Conservation (phyloP, 176 grass and related monocot species). For the Oryza glaberrima region DNA sequence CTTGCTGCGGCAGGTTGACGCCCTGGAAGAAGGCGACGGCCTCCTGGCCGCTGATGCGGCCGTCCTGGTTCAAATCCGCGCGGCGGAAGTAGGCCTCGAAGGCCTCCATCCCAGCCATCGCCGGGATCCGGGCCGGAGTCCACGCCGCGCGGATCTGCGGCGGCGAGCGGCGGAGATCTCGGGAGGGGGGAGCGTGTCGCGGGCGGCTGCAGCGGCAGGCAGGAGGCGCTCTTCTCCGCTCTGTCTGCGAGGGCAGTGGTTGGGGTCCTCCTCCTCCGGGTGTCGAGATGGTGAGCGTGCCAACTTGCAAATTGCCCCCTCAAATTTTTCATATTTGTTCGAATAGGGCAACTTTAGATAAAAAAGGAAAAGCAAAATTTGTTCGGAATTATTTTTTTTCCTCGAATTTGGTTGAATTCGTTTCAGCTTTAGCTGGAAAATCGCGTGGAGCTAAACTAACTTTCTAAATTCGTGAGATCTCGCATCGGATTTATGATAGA, state of each 20-base stretch:
- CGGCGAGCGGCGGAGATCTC: slow-evolving; percentile 50
- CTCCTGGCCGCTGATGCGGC: slow-evolving; percentile 91
- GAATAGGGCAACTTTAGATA: too few species aligned
- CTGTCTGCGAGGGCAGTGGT: slow-evolving; percentile 45
- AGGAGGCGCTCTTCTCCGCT: background rate
- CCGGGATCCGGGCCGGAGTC: slow-evolving; percentile 30
- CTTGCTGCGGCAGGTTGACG: slow-evolving; percentile 77
- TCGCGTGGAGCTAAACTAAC: too few species aligned
- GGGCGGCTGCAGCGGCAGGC: slow-evolving; percentile 29
- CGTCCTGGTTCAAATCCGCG: slow-evolving; percentile 96
- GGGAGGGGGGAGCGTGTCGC: slow-evolving; percentile 29
- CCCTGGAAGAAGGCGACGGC: slow-evolving; percentile 96
- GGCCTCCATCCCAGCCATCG: slow-evolving; percentile 67
- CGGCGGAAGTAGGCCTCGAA: slow-evolving; percentile 93
- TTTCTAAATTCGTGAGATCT: too few species aligned
- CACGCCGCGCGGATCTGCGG: slow-evolving; percentile 43
- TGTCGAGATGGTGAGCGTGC: background rate
- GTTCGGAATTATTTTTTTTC: too few species aligned
- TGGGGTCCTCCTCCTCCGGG: background rate
- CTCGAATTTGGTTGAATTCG: too few species aligned
- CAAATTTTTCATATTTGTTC: too few species aligned
- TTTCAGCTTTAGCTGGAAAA: too few species aligned
- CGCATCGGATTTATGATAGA: too few species aligned
- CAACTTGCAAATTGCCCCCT: slow-evolving; percentile 25
- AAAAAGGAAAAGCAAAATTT: too few species aligned